Base-by-base conservation (phyloP, 768 basidiomycete species). In the Hygrophorus pudorinus region DNA sequence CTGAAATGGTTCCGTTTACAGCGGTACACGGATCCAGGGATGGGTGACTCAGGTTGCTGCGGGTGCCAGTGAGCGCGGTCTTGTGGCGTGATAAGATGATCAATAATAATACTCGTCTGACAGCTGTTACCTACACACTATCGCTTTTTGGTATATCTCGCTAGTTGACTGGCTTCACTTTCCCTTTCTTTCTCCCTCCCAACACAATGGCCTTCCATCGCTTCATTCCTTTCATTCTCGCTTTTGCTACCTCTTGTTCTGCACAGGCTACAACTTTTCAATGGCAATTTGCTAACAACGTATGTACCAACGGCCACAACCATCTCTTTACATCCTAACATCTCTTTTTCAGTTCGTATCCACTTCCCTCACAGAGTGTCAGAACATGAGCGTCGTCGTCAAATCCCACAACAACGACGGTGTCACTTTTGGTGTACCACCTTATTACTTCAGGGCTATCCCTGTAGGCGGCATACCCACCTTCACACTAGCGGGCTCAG, bases 381-480 rank as follows among this genome's bases (percentile, higher is more conserved):
- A 45, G 24, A 33, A 51, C 14, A 28, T 64, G n/a, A 40, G 44
- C 10, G 57, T 65, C 39, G 27, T 54, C 21, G 56, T 65, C 10
- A 53, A 54, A 41, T 49, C 58, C 33, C 9, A 32, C 38, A 33
- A 41, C 47, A 30, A 40, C 34, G 33, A 48, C 41, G 41, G 38
- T 51, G 34, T 39, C 30, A 52, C 21, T 1, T 46, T 42, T 46
- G 54, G 51, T 2, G 48, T 46, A 18, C 53, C 67, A 9, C 70
- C 71, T 1, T 75, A 67, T 48, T 65, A 65, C 47, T 59, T 75
- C 59, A 57, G 71, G 13, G 67, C 68, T 0, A 65, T 70, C 40
- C 65, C 64, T 28, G 52, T 62, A 14, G 60, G 53, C 14, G 68
- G 66, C 14, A 59, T 59, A 1, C 60, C 64, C 0, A 62, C 60